Evolutionary conservation across 2,329 filamentous ascomycete species (phyloP), one percentile per base, ranked within the genome.

Genomic region (Pezicula radicicola): DNA sequence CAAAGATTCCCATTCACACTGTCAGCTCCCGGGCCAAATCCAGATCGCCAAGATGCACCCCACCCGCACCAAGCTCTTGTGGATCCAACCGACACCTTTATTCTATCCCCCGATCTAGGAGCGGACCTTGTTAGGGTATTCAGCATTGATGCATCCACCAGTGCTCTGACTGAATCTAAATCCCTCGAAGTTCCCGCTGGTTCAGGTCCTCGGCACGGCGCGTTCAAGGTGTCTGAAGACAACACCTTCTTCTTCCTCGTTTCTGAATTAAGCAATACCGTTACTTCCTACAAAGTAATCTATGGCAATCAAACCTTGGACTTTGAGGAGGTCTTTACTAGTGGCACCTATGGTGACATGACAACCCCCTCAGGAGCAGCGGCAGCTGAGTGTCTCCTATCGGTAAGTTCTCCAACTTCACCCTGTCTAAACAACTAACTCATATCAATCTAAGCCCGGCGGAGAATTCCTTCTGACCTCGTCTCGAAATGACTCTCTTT

Each of bases 391-490:
- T 76, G 85, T 50, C 54, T 71, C 6, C 58, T 86, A 37, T 82
- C 83, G 42, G 81, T 85, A 70, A 70, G 79, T 72, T 10, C n/a
- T n/a, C 37, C 16, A 19, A 18, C 40, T 46, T 37, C 16, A 37
- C 18, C 18, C 15, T 27, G 16, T 33, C 41, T 40, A 27, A 15
- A 40, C 28, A n/a, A 2, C 37, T 50, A 27, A 43, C 33, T 46
- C 54, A 52, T 54, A 52, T 49, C 35, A 37, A 18, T 21, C 41
- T 18, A 49, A 83, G 81, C 79, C 81, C 46, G 79, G 84, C 61
- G 72, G 76, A 54, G 79, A 76, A 35, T 88, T 83, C 71, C 65
- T 91, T 48, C 74, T 88, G 58, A 77, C 87, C 40, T 87, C 85
- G 2, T 88, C 87, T 56, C 84, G 89, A 55, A 79, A 80, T 63